Base-by-base conservation (phyloP, 805 yeast genomes). In the Candida tallmaniae region DNA sequence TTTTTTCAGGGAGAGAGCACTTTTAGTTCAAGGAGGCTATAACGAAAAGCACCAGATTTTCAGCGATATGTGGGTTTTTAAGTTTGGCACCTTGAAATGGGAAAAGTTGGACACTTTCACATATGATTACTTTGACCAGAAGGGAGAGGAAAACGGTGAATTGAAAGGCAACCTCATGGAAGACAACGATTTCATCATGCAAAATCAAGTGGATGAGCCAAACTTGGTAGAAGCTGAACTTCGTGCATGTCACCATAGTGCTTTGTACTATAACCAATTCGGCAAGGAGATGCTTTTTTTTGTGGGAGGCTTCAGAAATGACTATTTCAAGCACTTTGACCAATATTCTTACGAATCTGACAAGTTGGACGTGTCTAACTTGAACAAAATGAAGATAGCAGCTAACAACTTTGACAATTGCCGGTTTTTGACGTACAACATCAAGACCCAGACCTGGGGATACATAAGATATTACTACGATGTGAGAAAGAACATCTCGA, bases 11-110 rank as follows among this genome's bases (percentile, higher is more conserved):
- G 52, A 50, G 14, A 60, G 56, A 38, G 54, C 59, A 9, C 48
- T 64, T 10, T 19, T 66, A 9, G 42, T 66, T 6, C 73, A 66
- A 24, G 73, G 73, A 1, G 73, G 73, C 3, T 57, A 61, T 30
- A 53, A 58, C 36, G 60, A 60, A 12, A 29, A 49, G 2, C 28
- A 36, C 7, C 45, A 58, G 9, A 50, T 53, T 2, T 65, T 53
- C 35, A 50, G 61, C 32, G 67, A 63, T 38, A 48, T 65, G 31
- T 60, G 48, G 40, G 23, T 60, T 22, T 65, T 57, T 43, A 38
- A 46, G 6, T 65, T 66, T 34, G 51, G 46, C 17, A 52, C 58
- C 3, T 60, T 61, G 5, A 44, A 49, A 27, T 66, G 71, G 70
- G 52, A 48, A 27, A 40, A 44, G n/a, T 30, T 58, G 27, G 40